phyloP scores from a whole-genome alignment of 2,329 filamentous ascomycete genomes.

The Dothidotthia symphoricarpi region DNA sequence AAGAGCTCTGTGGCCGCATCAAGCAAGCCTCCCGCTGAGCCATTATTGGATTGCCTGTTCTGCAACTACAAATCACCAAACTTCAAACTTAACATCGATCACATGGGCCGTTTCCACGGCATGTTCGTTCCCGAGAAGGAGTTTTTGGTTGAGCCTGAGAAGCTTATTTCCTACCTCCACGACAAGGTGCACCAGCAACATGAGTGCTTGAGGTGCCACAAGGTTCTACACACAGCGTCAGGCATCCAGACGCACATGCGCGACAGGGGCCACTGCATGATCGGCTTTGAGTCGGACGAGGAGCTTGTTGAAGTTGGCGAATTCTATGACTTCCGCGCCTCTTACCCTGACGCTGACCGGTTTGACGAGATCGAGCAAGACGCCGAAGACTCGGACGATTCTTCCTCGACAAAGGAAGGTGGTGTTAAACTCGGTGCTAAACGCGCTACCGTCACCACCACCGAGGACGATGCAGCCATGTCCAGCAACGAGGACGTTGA shows the following conservation, averaged over 20 bases:
- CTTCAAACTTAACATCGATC: constrained; percentile 71
- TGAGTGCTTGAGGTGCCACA: constrained; percentile 86
- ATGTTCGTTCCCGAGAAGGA: constrained; percentile 92
- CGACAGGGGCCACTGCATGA: constrained; percentile 95
- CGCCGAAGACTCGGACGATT: constrained; percentile 49
- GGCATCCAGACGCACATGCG: constrained; percentile 96
- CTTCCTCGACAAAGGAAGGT: constrained; percentile 45
- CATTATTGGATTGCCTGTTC: constrained; percentile 70
- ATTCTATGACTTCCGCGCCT: constrained; percentile 94
- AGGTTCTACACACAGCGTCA: constrained; percentile 71
- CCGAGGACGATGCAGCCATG: constrained; percentile 38
- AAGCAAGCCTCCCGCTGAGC: constrained; percentile 37
- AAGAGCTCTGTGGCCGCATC: constrained; percentile 28
- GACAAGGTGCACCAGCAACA: constrained; percentile 75
- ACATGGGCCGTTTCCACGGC: constrained; percentile 91
- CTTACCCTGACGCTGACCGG: constrained; percentile 79
- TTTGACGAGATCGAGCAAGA: constrained; percentile 50
- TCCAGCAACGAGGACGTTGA: constrained; percentile 56
- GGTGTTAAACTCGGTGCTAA: constrained; percentile 70
- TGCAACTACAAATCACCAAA: constrained; percentile 83
- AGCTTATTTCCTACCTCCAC: constrained; percentile 74
- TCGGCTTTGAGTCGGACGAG: constrained; percentile 82
- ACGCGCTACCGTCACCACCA: constrained; percentile 50
- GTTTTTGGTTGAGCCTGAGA: constrained; percentile 79
- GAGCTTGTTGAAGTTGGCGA: constrained; percentile 94